These are phyloP conservation scores for Fusarium liriodendri DNA, from an alignment of 2,329 filamentous ascomycete species.

Conservation along the genomic window DNA sequence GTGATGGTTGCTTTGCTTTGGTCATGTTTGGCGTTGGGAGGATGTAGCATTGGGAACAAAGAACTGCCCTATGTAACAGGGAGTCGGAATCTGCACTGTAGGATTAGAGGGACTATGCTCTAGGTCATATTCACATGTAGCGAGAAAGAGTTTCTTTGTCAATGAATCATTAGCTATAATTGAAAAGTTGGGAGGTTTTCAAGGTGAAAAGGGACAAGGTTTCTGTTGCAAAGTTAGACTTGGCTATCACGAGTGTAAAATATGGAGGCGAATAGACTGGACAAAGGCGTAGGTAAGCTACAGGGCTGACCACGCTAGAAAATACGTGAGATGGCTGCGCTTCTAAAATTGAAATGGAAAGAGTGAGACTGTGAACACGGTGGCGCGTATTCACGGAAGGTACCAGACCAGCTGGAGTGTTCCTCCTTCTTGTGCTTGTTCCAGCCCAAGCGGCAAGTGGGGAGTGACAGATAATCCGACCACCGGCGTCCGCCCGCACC, in stretches of 20 bases:
- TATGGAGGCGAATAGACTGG: slow-evolving; percentile 19
- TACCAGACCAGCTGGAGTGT: slow-evolving; percentile 23
- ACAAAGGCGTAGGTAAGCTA: slow-evolving; percentile 21
- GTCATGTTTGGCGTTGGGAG: slow-evolving; percentile 9
- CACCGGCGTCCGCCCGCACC: slow-evolving; percentile 37
- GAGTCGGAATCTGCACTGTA: background rate
- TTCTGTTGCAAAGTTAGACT: background rate
- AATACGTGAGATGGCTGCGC: slow-evolving; percentile 13
- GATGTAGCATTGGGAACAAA: background rate
- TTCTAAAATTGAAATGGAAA: slow-evolving; percentile 25
- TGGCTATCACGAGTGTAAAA: background rate
- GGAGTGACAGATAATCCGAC: slow-evolving; percentile 50
- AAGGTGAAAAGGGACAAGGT: background rate
- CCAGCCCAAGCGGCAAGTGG: slow-evolving; percentile 33
- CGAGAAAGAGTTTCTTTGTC: background rate
- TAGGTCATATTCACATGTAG: background rate
- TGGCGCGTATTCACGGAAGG: slow-evolving; percentile 45
- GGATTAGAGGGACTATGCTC: background rate
- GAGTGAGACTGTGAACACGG: slow-evolving; percentile 48
- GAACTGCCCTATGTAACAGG: background rate
- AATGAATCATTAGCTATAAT: background rate
- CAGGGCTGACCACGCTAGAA: slow-evolving; percentile 36
- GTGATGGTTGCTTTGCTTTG: slow-evolving; percentile 13
- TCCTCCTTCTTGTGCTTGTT: background rate
- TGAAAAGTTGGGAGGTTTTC: background rate